Conservation (phyloP, 306 rosid genomes). For the Mucuna pruriens region DNA sequence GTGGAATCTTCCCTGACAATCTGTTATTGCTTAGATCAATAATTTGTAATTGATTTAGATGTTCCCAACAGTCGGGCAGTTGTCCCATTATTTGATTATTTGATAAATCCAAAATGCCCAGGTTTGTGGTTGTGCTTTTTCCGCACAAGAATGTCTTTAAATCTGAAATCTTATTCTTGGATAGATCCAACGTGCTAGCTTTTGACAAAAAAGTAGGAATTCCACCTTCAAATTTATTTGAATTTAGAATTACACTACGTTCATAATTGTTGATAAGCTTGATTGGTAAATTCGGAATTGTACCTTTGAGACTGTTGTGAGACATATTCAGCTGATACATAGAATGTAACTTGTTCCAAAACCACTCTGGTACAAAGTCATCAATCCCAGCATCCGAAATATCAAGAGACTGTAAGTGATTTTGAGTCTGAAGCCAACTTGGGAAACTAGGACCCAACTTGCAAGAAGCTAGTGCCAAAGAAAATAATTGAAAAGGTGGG, state of each 20-base stretch:
- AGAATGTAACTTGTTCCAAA: background rate
- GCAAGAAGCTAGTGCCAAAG: background rate
- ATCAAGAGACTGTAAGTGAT: rapidly evolving
- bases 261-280: background rate
- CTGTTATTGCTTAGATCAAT: constrained; percentile 34
- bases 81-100: constrained; percentile 25
- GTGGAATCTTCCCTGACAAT: constrained; percentile 10
- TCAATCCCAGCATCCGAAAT: background rate
- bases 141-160: background rate
- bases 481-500: background rate
- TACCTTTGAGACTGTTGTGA: background rate
- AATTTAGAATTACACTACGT: background rate
- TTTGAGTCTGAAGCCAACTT: constrained; percentile 9
- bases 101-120: background rate
- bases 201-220: background rate
- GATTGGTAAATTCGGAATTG: constrained; percentile 10
- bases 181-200: background rate
- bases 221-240: constrained; percentile 26
- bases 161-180: background rate
- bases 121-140: background rate
- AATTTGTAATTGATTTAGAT: background rate
- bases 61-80: background rate
- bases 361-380: constrained; percentile 12
- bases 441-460: constrained; percentile 33
- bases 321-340: rapidly evolving